Evolutionary conservation across 768 basidiomycete species (phyloP), one percentile per base, ranked within the genome.

Genomic region (Coprinopsis strossmayeri): DNA sequence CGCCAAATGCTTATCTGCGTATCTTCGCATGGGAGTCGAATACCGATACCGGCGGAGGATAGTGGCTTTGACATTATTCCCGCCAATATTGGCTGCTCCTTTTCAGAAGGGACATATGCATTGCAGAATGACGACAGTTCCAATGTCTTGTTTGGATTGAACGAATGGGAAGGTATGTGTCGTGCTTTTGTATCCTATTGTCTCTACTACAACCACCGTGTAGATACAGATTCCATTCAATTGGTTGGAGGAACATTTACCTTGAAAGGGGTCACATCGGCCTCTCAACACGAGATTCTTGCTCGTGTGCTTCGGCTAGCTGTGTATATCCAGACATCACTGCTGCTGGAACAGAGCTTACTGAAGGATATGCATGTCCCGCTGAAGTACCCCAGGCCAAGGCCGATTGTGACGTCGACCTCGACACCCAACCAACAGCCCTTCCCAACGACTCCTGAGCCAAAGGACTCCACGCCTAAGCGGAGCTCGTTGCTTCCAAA

Each of bases 181-280:
- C 50, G 24, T 5, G 37, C 53, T 42, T 24, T 49, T 15, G 26
- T 17, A 34, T 24, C 25, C n/a, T 28, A 18, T 26, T 32, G n/a
- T 42, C n/a, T n/a, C 38, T 30, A 43, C n/a, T 18, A 40, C 30
- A 32, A 7, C 20, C 30, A 3, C 15, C 35, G 3, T 5, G 20
- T 20, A 49, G 27, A 49, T 20, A 32, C 39, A 12, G 21, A 17
- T 17, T 18, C 25, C 10, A 23, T 13, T 13, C 67, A 63, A 23
- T 59, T 83, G 26, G 70, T 85, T 5, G 84, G 84, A 3, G 84
- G 84, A 0, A 81, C 76, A 1, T 86, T 87, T 58, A 58, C 66
- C 1, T 68, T 87, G 50, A 68, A 66, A 51, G 79, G 76, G 9
- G 55, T 74, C 12, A 61, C 60, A 11, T 73, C 76, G 1, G 57